A percentile compares a stretch with the other conserved stretches of the same genome.
Conservation (phyloP, 169 alveolate genomes). For the Amoebophrya sp. region DNA sequence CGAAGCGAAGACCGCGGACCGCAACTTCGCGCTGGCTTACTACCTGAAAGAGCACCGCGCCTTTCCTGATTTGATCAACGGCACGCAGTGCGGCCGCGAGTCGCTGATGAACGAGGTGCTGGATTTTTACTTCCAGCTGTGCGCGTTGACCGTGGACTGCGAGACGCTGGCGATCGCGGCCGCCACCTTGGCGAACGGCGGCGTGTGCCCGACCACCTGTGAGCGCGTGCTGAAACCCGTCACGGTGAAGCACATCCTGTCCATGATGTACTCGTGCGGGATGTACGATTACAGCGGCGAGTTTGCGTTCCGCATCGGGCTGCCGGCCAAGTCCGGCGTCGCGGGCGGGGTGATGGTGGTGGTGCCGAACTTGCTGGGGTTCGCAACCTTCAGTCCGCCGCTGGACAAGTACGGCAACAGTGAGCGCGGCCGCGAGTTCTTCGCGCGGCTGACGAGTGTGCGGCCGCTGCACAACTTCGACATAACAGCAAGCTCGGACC, state of each 20-base stretch:
- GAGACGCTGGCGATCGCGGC: conserved; percentile 14
- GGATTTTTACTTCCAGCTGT: neutral
- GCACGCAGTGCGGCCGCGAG: neutral
- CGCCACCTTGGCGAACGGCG: conserved; percentile 19
- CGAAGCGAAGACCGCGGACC: neutral
- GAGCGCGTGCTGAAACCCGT: conserved; percentile 13
- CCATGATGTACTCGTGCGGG: conserved; percentile 20
- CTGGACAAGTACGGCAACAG: conserved; percentile 11
- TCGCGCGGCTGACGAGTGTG: neutral
- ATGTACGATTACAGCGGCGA: conserved; percentile 21
- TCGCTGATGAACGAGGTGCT: neutral
- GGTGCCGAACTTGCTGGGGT: conserved; percentile 2
- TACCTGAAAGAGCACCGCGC: neutral
- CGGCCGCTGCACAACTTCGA: neutral
- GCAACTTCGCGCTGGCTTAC: neutral
- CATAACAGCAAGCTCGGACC: no score
- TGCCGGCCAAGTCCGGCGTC: conserved; percentile 18
- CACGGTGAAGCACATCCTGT: neutral
- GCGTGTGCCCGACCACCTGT: conserved; percentile 16
- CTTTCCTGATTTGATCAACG: neutral
- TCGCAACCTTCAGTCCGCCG: conserved; percentile 18
- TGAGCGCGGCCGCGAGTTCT: conserved; percentile 11
- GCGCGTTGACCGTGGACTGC: neutral
- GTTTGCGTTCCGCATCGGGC: conserved; percentile 10
- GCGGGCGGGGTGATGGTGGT: conserved; percentile 4